These are phyloP conservation scores for Phytophthora ohioensis DNA, from an alignment of 352 stramenopile species.

Conservation along the genomic window DNA sequence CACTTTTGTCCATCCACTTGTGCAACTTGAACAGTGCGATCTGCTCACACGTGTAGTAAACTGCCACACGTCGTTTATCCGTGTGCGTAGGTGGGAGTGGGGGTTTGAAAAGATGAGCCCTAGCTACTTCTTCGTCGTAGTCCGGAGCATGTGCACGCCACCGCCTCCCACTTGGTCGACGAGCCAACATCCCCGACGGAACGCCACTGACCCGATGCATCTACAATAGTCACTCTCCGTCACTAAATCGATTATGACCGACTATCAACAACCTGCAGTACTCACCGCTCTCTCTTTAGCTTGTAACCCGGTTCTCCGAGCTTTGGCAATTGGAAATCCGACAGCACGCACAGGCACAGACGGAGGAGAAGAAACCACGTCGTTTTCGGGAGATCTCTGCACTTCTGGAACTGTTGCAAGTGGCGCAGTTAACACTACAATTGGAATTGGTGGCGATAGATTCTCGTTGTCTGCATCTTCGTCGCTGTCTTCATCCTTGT, in stretches of 20 bases:
- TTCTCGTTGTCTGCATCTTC: conserved; percentile 17
- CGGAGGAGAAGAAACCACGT: not conserved
- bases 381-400: conserved; percentile 1
- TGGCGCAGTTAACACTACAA: conserved; percentile 11
- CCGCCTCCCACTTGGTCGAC: conserved; percentile 38
- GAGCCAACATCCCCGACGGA: conserved; percentile 18
- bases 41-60: conserved; percentile 79
- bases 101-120: conserved; percentile 40
- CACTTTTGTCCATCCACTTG: conserved; percentile 65
- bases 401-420: conserved; percentile 21
- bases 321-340: conserved; percentile 26
- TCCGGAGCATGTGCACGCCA: conserved; percentile 44
- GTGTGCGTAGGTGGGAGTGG: conserved; percentile 44
- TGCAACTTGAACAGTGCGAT: conserved; percentile 78
- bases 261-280: not conserved
- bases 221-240: conserved; percentile 28
- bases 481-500: conserved; percentile 30
- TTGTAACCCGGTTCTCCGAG: conserved; percentile 29
- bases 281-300: conserved; percentile 33
- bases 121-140: conserved; percentile 54
- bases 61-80: conserved; percentile 59
- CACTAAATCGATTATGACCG: not conserved
- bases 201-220: conserved; percentile 31
- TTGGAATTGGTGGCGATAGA: conserved; percentile 14
- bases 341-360: conserved; percentile 27